Conservation (phyloP, 441 rosid species). For the Euphorbia corollata region DNA sequence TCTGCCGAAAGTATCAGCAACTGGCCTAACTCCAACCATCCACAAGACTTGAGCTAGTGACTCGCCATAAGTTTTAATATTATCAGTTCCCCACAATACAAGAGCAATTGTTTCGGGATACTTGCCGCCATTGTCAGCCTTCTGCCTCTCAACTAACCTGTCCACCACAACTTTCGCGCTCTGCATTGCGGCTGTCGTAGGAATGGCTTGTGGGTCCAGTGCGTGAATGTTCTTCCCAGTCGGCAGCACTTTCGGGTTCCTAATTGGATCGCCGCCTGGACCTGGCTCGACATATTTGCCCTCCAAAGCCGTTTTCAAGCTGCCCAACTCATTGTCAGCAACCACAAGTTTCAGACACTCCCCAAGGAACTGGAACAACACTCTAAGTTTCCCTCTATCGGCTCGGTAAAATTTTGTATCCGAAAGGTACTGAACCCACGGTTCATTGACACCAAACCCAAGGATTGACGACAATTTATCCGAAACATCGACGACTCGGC, state of each 20-base stretch:
- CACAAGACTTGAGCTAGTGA: slow-evolving; percentile 92
- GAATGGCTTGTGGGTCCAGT: slow-evolving; percentile 93
- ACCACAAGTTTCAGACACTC: slow-evolving; percentile 85
- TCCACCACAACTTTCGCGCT: slow-evolving; percentile 90
- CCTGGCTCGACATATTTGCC: slow-evolving; percentile 96
- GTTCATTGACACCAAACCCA: slow-evolving; percentile 93
- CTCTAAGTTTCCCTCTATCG: slow-evolving; percentile 72
- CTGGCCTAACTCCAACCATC: slow-evolving; percentile 93
- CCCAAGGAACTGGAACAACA: slow-evolving; percentile 66
- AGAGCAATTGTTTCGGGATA: slow-evolving; percentile 97
- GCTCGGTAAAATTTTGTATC: slow-evolving; percentile 83
- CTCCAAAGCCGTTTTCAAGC: slow-evolving; percentile 88
- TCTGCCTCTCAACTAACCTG: slow-evolving; percentile 84
- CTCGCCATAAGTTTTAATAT: slow-evolving; percentile 97
- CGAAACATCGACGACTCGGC: slow-evolving; percentile 78
- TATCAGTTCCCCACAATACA: slow-evolving; percentile 98
- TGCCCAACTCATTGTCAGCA: slow-evolving; percentile 90
- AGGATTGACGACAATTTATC: slow-evolving; percentile 69
- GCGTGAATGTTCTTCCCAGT: slow-evolving; percentile 99
- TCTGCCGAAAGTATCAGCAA: slow-evolving; percentile 85
- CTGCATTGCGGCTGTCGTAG: slow-evolving; percentile 94
- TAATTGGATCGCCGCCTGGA: slow-evolving; percentile 97
- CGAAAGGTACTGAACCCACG: slow-evolving; percentile 88
- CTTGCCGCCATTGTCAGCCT: slow-evolving; percentile 77
- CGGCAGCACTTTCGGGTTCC: slow-evolving; percentile 92